Base-by-base conservation (phyloP, 1,284 basidiomycete species). In the Chalciporus piperatoides region DNA sequence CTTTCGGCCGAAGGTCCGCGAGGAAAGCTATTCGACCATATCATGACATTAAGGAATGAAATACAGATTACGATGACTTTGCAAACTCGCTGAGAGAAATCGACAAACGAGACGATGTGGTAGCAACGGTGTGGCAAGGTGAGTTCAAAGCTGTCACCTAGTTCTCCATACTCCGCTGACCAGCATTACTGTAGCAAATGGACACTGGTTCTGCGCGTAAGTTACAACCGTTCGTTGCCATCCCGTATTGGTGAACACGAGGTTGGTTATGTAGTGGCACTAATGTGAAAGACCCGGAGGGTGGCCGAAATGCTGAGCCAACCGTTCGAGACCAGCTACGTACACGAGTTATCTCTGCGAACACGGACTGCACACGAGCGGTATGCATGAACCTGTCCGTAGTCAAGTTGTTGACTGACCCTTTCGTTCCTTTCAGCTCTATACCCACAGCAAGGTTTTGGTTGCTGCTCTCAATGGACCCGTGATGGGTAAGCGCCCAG, bases 131-230 rank as follows among this genome's bases (percentile, higher is more conserved):
- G 7, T 79, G 82, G 77, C 84, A 85, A 74, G 83, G 84, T 79
- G 52, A 33, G 71, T 61, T 33, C n/a, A 6, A 23, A 21, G 1
- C 12, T 15, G 8, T n/a, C n/a, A 8, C 15, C 37, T 21, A 14
- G 17, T 5, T 41, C n/a, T 24, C 30, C 14, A 21, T 21, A 36
- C 19, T 35, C 15, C 41, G 5, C 25, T 27, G 23, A 38, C 37
- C 19, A 8, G 41, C 27, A 17, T 32, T 12, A 5, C 19, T 44
- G 6, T 28, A 86, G 84, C 81, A 7, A 81, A 71, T 32, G 84
- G 84, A 1, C 77, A 71, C 50, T 86, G 82, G 82, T 86, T 86
- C 63, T 86, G 82, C 69, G 77, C 84, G 84, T 86, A 61, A 61
- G 82, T 67, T 14, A 4, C 33, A 43, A 43, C 38, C 33, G 37